Base-by-base conservation (phyloP, 345 rosid species). In the Microcos paniculata region DNA sequence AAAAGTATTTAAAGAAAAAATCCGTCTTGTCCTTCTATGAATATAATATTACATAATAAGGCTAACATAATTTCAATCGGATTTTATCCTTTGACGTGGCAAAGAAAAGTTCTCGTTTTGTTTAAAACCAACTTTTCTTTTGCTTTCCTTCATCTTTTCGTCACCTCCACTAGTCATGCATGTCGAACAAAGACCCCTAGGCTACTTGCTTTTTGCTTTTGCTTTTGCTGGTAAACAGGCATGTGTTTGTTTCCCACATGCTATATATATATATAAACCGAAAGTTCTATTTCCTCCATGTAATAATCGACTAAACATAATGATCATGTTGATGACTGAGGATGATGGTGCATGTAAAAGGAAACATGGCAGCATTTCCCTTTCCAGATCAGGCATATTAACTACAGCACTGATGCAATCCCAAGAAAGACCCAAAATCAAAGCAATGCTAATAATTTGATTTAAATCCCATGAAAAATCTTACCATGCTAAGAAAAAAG, bases 21-120 rank as follows among this genome's bases (percentile, higher is more conserved):
- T n/a, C n/a, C n/a, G n/a, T n/a, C n/a, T n/a, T n/a, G n/a, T n/a
- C n/a, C n/a, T n/a, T n/a, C n/a, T n/a, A n/a, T n/a, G n/a, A n/a
- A n/a, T n/a, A n/a, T n/a, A n/a, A n/a, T n/a, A n/a, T n/a, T n/a
- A n/a, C n/a, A n/a, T n/a, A n/a, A n/a, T 33, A 51, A 42, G 64
- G 23, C 62, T 35, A 55, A 26, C n/a, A 6, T 23, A 11, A 59
- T 40, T 40, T 26, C 70, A 62, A 70, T 38, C 23, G 45, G 51
- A 75, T 62, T 74, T 19, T 49, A 48, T 74, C 26, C 56, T 43
- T 35, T 58, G 55, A 38, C 19, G 30, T 33, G 69, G 23, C 69
- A 40, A 15, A 16, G 40, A 59, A 72, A 59, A 35, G 23, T 43
- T 66, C 12, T 64, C 43, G 4, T 18, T 58, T 42, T 74, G 7